Evolutionary conservation across 2,329 filamentous ascomycete genomes (phyloP), one percentile per base, ranked within the genome.

Genomic region (Fusarium sp.): DNA sequence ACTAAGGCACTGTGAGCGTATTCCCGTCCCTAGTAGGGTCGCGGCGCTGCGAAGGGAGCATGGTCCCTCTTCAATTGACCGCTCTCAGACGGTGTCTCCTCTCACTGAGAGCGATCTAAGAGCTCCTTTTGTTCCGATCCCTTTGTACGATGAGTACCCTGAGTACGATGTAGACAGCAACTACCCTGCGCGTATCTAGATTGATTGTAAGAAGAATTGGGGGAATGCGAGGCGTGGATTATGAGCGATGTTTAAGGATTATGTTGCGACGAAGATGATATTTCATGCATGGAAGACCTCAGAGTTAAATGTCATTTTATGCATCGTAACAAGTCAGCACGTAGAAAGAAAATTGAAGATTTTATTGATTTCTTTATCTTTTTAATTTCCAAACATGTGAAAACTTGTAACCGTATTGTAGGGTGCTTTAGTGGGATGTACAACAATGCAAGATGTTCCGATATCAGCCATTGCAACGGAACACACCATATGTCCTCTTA

Each of bases 101-200:
- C 63, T 67, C 9, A 66, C 56, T 11, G 49, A 50, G 22, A 51
- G 47, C 34, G 63, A 67, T 20, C 42, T 22, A 6, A 49, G 29
- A 3, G 63, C 49, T 6, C 63, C 55, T 0, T 14, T 9, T 27
- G 30, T 67, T n/a, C 16, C 22, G 6, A 43, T 66, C 8, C 55
- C 63, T 6, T 1, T 22, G 3, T 15, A 66, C 14, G 62, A 54
- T 15, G 62, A 66, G 30, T 45, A 66, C 29, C 24, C 24, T 18
- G 43, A 34, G 3, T 18, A 66, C 14, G 38, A 54, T 18, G 49
- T 55, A 27, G 34, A 66, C 27, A 15, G 5, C 16, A 27, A 34
- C 10, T 11, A 22, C 16, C 47, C 47, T 15, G 12, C 10, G 34
- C 42, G 24, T 25, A 46, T 45, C 27, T 55, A 55, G 15, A 30